These are phyloP conservation scores for Oropetium thomaeum DNA, from an alignment of 176 grass and related monocot genomes.

Conservation along the genomic window DNA sequence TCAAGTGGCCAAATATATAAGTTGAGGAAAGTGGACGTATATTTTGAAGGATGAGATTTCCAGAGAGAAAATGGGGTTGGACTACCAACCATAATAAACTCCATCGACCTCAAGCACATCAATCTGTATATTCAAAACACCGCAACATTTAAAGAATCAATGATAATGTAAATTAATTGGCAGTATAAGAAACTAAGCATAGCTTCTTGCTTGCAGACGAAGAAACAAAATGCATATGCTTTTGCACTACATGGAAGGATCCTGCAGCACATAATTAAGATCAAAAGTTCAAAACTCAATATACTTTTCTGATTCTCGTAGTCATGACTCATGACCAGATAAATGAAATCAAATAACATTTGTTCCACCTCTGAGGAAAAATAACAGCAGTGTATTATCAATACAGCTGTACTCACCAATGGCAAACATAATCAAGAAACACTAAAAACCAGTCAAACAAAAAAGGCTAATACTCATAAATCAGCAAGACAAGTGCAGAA, in stretches of 20 bases:
- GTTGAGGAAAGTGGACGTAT: not conserved
- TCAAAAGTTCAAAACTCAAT: not conserved
- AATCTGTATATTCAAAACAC: slow-evolving; percentile 54
- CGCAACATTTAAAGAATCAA: slow-evolving; percentile 11
- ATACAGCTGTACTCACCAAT: not conserved
- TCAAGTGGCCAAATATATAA: slow-evolving; percentile 11
- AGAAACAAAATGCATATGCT: not conserved
- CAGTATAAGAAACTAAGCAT: not conserved
- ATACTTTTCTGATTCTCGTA: not conserved
- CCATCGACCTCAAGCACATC: slow-evolving; percentile 92
- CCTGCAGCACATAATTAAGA: not conserved
- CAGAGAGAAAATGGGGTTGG: not conserved
- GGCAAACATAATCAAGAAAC: not conserved
- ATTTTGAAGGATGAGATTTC: not conserved
- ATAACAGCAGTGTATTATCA: not conserved
- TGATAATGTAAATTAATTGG: not conserved
- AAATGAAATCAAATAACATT: not conserved
- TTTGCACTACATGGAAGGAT: not conserved
- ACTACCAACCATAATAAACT: slow-evolving; percentile 72
- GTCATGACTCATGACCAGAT: not conserved
- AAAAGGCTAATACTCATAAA: not conserved
- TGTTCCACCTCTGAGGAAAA: not conserved
- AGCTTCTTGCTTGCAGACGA: not conserved
- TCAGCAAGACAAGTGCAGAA: not conserved
- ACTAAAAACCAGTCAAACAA: not conserved